Percentiles rank a stretch among this genome's conserved stretches.
These are phyloP conservation scores for Staphylotrichum tortipilum DNA, from an alignment of 495 filamentous ascomycete species.

Conservation along the genomic window DNA sequence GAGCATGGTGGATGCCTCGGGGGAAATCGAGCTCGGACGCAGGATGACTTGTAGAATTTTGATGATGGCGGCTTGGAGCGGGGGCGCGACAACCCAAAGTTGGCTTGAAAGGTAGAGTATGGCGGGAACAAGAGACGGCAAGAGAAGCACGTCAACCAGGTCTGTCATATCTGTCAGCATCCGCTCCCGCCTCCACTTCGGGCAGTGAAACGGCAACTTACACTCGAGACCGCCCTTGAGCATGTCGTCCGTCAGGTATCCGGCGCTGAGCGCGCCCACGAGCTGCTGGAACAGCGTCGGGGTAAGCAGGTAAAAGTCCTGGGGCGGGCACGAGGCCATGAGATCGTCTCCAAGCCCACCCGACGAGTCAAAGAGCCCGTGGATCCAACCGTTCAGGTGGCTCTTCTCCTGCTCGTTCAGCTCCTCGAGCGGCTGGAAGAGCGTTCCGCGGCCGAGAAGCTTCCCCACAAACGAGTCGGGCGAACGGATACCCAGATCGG, in stretches of 20 bases:
- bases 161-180: constrained; percentile 39
- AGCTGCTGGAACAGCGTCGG: constrained; percentile 83
- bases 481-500: constrained; percentile 55
- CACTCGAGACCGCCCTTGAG: constrained; percentile 84
- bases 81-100: constrained; percentile 54
- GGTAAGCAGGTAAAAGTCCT: constrained; percentile 89
- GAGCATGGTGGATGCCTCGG: constrained; percentile 75
- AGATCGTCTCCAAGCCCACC: constrained; percentile 70
- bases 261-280: constrained; percentile 62
- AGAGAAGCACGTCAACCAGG: constrained; percentile 78
- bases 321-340: constrained; percentile 83
- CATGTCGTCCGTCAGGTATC: constrained; percentile 66
- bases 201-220: constrained; percentile 32
- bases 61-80: constrained; percentile 54
- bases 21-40: constrained; percentile 64
- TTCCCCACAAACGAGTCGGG: constrained; percentile 68
- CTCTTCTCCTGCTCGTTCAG: constrained; percentile 65
- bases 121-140: constrained; percentile 77
- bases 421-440: constrained; percentile 53
- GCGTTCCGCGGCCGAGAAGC: constrained; percentile 57
- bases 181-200: not conserved
- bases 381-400: constrained; percentile 77
- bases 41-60: constrained; percentile 71
- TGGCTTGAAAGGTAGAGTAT: constrained; percentile 72
- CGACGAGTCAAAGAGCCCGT: constrained; percentile 77